phyloP scores from a whole-genome alignment of 2,329 filamentous ascomycete genomes.

The Apiospora marii region DNA sequence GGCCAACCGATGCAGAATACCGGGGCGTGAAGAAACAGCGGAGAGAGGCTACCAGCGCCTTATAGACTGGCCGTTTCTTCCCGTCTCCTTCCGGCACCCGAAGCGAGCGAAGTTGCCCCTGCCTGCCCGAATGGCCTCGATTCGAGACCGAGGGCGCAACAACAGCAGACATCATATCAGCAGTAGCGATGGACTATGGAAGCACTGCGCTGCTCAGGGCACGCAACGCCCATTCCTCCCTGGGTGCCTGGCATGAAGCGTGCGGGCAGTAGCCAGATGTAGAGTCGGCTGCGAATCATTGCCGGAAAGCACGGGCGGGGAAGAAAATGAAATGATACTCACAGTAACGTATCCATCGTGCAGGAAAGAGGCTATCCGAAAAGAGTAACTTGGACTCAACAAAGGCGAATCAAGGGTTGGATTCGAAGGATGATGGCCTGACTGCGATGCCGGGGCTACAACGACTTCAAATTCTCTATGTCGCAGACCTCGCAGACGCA shows the following conservation, averaged over 20 bases:
- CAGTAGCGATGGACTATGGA: background rate
- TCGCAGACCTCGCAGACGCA: constrained; percentile 7
- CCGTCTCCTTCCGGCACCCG: constrained; percentile 6
- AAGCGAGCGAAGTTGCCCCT: background rate
- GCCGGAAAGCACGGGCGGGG: background rate
- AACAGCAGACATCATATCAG: background rate
- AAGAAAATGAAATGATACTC: constrained; percentile 1
- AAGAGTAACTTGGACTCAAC: background rate
- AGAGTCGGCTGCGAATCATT: background rate
- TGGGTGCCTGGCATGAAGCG: background rate
- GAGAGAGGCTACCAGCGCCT: constrained; percentile 15
- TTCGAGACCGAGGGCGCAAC: background rate
- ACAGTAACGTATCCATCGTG: constrained; percentile 24
- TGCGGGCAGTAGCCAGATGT: background rate
- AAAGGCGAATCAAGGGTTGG: background rate
- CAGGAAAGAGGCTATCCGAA: constrained; percentile 16
- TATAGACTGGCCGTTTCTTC: constrained; percentile 17
- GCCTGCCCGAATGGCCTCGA: background rate
- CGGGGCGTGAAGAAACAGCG: constrained; percentile 15
- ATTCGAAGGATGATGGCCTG: background rate
- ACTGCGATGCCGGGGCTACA: constrained; percentile 4
- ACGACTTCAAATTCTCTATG: background rate
- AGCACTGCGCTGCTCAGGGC: background rate
- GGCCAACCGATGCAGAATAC: constrained; percentile 13
- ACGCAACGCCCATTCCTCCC: background rate